phyloP scores from a whole-genome alignment of 805 yeast genomes.

The Teunomyces gatunensis region DNA sequence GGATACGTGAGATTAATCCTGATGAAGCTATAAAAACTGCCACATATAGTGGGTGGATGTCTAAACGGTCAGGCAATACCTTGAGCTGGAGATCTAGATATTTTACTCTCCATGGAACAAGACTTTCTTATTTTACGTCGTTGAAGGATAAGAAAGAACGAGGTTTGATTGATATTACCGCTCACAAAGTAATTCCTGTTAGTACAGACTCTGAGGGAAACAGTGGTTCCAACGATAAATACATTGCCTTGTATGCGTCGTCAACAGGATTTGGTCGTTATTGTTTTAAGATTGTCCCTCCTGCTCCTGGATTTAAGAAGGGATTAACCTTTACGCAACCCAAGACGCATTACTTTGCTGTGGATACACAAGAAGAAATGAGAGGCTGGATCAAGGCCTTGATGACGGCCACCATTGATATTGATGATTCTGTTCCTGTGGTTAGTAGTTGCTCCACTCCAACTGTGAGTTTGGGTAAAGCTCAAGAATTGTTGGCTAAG shows the following conservation, averaged over 20 bases:
- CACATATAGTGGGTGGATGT: constrained; percentile 91
- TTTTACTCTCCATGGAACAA: constrained; percentile 87
- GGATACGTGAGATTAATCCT: constrained; percentile 73
- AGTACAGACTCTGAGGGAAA: constrained; percentile 33
- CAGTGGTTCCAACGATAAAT: constrained; percentile 76
- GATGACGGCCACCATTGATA: constrained; percentile 93
- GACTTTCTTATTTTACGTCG: constrained; percentile 82
- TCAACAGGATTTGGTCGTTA: constrained; percentile 91
- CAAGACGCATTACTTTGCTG: constrained; percentile 93
- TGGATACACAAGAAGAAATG: constrained; percentile 88
- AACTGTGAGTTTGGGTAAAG: constrained; percentile 83
- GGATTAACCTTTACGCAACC: constrained; percentile 97
- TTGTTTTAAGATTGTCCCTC: constrained; percentile 91
- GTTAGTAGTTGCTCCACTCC: constrained; percentile 93
- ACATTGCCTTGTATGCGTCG: constrained; percentile 85
- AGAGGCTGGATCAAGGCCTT: constrained; percentile 92
- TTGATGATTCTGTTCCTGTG: constrained; percentile 90
- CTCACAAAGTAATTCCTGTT: constrained; percentile 84
- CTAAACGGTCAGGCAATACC: constrained; percentile 76
- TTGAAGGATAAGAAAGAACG: constrained; percentile 79
- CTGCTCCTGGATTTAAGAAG: constrained; percentile 94
- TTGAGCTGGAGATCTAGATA: constrained; percentile 87
- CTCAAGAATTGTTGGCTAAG: constrained; percentile 79
- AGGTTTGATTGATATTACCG: constrained; percentile 93
- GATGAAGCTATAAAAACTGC: constrained; percentile 75